Evolutionary conservation across 2,329 filamentous ascomycete species (phyloP), one percentile per base, ranked within the genome.

Genomic region (Fusarium goolgardi): DNA sequence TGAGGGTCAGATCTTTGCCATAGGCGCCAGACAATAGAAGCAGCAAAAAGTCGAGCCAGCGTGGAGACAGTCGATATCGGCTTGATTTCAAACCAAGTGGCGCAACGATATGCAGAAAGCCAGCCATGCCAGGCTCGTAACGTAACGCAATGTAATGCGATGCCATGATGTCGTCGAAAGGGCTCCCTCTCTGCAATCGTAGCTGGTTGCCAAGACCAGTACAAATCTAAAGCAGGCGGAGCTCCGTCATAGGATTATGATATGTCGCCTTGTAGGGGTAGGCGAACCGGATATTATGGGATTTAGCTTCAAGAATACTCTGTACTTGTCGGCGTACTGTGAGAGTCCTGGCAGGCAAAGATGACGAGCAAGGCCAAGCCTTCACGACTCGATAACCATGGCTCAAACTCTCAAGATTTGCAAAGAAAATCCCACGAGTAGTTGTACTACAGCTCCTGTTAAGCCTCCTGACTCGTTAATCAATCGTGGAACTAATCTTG

Each of bases 401-500:
- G 21, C 20, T 21, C 51, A 41, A 55, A 56, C 45, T 47, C 23
- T 60, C 11, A 35, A 23, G 18, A 27, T 25, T 45, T 52, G n/a
- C 16, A 13, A 29, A 51, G n/a, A 20, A 50, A 29, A 40, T 39
- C 34, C 34, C 23, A 51, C 47, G 32, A 27, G 34, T 40, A 40
- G 47, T 21, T 37, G 32, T 18, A n/a, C 21, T 27, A 20, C 13
- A 40, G 23, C 9, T 18, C 23, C 13, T 29, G 31, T n/a, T 25
- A 20, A 50, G 34, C 40, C 43, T 59, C 65, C 65, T 69, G 61
- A 69, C 65, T 69, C 55, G 51, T 51, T 61, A 21, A 53, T 56
- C 27, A 59, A 62, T 34, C 32, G 13, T 21, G 25, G 25, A 51
- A 51, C 21, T 41, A 47, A 60, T 55, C 25, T 41, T 59, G 31